Base-by-base conservation (phyloP, 129 eudicot species). In the Pulicaria dysenterica region DNA sequence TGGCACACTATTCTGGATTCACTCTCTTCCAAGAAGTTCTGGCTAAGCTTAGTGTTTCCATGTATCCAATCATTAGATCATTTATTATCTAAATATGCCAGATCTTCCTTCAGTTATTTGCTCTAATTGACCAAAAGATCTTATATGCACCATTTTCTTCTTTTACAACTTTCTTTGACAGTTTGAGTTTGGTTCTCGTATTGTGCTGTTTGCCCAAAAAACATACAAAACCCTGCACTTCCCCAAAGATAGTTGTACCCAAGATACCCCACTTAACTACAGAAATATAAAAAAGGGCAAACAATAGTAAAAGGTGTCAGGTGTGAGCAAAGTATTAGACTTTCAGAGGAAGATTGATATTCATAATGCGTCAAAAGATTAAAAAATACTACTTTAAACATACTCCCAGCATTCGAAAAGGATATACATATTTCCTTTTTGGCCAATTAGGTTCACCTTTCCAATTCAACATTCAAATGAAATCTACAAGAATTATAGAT, bases 391-490 rank as follows among this genome's bases (percentile, higher is more conserved):
- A 45, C 71, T 46, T 66, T 24, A 31, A 31, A 9, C 42, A 34
- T 58, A 48, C 53, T 17, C 37, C 59, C 64, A 56, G 31, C 31
- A 24, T 24, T 24, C 1, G 31, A 24, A 8, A 19, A 24, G 15
- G 1, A 54, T 17, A 16, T 17, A 54, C 36, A 19, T 0, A 13
- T 58, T 36, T 11, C 34, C 64, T 58, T n/a, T 61, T 61, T 36
- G 4, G 11, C 36, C 62, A 69, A 69, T 40, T 38, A 67, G 45
- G 7, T 49, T 67, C 46, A 49, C 58, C 59, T 67, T 36, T 53
- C 74, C 54, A 70, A 42, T 74, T 64, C 79, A 48, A 17, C 59
- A 48, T 13, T 13, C 31, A 50, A 48, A 17, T 37, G 3, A 59
- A 47, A 47, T 59, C 69, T 46, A 58, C 17, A 58, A 72, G 16